Base-by-base conservation (phyloP, 129 eudicot genomes). In the Flaveria linearis region DNA sequence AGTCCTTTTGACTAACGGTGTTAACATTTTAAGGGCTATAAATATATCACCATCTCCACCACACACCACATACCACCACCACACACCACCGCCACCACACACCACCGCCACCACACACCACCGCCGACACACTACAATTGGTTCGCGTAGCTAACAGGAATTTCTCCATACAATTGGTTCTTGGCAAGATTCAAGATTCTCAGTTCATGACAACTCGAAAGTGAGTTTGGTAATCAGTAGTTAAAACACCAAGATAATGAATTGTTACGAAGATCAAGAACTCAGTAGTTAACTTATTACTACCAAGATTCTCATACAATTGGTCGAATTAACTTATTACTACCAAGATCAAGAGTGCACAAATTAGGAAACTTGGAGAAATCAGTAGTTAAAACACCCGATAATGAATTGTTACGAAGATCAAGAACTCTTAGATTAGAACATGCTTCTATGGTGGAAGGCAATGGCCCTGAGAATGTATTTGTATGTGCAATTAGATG, bases 331-430 rank as follows among this genome's bases (percentile, higher is more conserved):
- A 94, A 86, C 49, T 22, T 89, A 75, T 94, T 94, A 77, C 87
- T 89, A 60, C 89, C 99, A 73, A 94, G 87, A 78, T 94, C 93
- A 84, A 94, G 97, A 33, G 70, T 75, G 65, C 72, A 74, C 9
- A 94, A 87, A 81, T 82, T 76, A 46, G 83, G 71, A 79, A 94
- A 82, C 66, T 78, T 67, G 26, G 87, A 76, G 84, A 94, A 94
- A 84, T 94, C 79, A 46, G 86, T 83, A 78, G 63, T 82, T 28
- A 94, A 61, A 3, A 63, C 56, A 57, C 97, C 99, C 15, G 86
- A 71, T 0, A 94, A 79, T 9, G 99, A 85, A 82, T 94, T 94
- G 80, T 94, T 94, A 43, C 94, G 87, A 61, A 94, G 93, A 91
- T 94, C 96, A 73, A 94, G 99, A 47, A 72, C 75, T 28, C 80